phyloP scores from a whole-genome alignment of 1,284 basidiomycete genomes.

The Fistulina hepatica region DNA sequence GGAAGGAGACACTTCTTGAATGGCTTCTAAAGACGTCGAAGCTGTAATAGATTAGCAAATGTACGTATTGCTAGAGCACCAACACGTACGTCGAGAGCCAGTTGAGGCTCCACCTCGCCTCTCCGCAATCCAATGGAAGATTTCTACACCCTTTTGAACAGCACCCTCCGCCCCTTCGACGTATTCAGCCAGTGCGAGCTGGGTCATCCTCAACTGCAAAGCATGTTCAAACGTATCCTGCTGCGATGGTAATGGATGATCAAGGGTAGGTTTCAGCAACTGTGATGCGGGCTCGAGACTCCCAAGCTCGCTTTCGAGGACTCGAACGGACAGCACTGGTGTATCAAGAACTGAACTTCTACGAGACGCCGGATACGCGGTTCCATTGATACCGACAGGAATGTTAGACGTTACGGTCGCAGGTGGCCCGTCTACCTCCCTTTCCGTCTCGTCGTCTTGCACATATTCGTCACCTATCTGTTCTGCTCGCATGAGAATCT shows the following conservation, averaged over 20 bases:
- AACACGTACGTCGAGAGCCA: conserved; percentile 27
- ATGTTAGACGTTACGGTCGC: conserved; percentile 2
- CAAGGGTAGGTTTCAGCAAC: conserved; percentile 43
- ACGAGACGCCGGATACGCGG: conserved; percentile 7
- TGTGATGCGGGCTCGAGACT: conserved; percentile 36
- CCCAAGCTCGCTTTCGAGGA: conserved; percentile 28
- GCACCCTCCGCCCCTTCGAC: conserved; percentile 83
- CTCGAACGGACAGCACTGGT: conserved; percentile 7
- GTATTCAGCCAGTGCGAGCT: conserved; percentile 75
- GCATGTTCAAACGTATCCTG: conserved; percentile 69
- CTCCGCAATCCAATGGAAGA: conserved; percentile 79
- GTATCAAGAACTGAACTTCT: conserved; percentile 9
- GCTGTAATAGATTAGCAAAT: not conserved
- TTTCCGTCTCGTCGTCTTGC: conserved; percentile 1
- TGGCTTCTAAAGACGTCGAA: too few species aligned
- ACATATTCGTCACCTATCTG: conserved; percentile 12
- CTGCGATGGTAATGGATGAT: conserved; percentile 41
- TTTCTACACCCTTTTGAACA: conserved; percentile 71
- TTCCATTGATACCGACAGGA: conserved; percentile 1
- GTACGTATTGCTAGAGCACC: not conserved
- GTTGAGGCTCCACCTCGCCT: conserved; percentile 31
- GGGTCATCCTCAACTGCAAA: conserved; percentile 81
- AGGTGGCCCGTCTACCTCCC: conserved; percentile 15
- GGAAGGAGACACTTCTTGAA: not conserved
- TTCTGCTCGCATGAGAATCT: conserved; percentile 59